phyloP scores from a whole-genome alignment of 805 yeast genomes.

The Pichia sporocuriosa region DNA sequence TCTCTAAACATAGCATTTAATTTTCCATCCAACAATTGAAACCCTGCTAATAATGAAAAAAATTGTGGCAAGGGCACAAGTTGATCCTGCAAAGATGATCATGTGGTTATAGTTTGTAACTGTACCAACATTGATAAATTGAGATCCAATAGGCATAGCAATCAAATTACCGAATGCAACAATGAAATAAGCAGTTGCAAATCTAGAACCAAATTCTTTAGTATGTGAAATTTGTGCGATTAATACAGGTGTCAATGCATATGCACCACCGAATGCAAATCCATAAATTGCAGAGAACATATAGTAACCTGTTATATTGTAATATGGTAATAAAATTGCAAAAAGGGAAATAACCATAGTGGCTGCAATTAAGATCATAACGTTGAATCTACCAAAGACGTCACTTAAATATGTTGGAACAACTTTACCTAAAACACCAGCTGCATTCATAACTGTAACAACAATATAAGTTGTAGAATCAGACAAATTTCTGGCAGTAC shows the following conservation, averaged over 20 bases:
- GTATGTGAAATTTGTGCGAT: conserved; percentile 52
- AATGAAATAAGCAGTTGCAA: conserved; percentile 60
- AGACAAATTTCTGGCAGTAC: conserved; percentile 39
- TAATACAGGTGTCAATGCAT: conserved; percentile 58
- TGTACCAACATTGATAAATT: conserved; percentile 31
- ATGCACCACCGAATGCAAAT: conserved; percentile 49
- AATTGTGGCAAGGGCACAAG: conserved; percentile 16
- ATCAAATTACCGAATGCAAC: conserved; percentile 45
- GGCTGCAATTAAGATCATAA: conserved; percentile 40
- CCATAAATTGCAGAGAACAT: conserved; percentile 45
- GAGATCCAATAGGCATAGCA: conserved; percentile 44
- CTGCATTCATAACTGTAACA: conserved; percentile 41
- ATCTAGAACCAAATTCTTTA: conserved; percentile 57
- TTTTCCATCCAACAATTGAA: conserved; percentile 17
- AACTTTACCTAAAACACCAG: conserved; percentile 35
- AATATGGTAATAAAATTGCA: conserved; percentile 56
- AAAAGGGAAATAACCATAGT: conserved; percentile 41
- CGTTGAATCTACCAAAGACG: conserved; percentile 46
- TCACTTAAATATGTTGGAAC: conserved; percentile 29
- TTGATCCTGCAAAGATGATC: conserved; percentile 24
- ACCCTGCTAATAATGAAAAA: conserved; percentile 15
- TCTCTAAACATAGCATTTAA: conserved; percentile 27
- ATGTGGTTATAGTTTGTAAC: conserved; percentile 20
- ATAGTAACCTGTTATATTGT: conserved; percentile 35
- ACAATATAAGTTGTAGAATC: conserved; percentile 39